phyloP scores from a whole-genome alignment of 164 flowering plant genomes.

The Warburgia ugandensis region DNA sequence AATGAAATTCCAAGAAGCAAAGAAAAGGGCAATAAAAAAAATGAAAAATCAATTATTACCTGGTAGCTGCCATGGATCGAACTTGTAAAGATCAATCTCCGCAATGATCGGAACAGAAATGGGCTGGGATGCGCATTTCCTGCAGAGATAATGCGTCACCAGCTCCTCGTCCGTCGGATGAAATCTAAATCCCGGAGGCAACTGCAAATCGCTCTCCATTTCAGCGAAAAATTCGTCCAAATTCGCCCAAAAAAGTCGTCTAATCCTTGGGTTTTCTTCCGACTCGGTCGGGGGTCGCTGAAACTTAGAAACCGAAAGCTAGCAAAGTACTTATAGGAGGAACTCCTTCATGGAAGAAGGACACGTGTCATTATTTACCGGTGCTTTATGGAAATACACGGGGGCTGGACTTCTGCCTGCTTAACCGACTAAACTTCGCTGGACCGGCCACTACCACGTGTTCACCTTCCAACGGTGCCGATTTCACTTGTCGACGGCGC shows the following conservation, averaged over 20 bases:
- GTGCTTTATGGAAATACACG: constrained; percentile 6
- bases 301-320: constrained; percentile 6
- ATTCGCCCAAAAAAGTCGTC: background rate
- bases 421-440: background rate
- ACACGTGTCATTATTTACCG: constrained; percentile 5
- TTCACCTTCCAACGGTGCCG: background rate
- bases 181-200: constrained; percentile 19
- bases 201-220: constrained; percentile 10
- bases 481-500: background rate
- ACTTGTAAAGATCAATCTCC: constrained; percentile 17
- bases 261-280: background rate
- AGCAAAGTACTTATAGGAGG: constrained; percentile 36
- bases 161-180: constrained; percentile 15
- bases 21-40: constrained; percentile 4
- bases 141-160: constrained; percentile 12
- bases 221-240: background rate
- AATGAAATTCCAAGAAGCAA: background rate
- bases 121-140: constrained; percentile 15
- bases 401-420: background rate
- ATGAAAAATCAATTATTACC: constrained; percentile 4
- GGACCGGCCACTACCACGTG: background rate
- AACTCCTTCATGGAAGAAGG: constrained; percentile 19
- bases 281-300: background rate
- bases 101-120: constrained; percentile 17
- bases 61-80: constrained; percentile 17